These are phyloP conservation scores for Phytopythium ostracodes DNA, from an alignment of 352 stramenopile genomes.

Conservation along the genomic window DNA sequence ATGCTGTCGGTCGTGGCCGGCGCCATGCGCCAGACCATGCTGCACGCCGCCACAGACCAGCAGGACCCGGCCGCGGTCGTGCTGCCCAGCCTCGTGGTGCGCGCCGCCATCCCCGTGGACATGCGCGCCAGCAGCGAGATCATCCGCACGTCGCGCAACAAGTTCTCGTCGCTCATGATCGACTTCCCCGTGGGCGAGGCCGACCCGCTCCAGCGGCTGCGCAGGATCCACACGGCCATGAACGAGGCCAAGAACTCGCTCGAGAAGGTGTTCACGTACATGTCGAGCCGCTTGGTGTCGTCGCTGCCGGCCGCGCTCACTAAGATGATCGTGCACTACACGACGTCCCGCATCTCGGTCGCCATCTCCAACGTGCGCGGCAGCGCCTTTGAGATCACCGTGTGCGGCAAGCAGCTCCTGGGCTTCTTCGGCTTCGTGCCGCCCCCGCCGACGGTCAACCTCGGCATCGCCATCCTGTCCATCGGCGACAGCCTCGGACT, in stretches of 20 bases:
- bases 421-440: slow-evolving; percentile 75
- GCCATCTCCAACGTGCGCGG: slow-evolving; percentile 68
- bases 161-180: slow-evolving; percentile 74
- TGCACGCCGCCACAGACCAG: slow-evolving; percentile 20
- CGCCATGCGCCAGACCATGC: slow-evolving; percentile 68
- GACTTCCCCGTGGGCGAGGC: slow-evolving; percentile 62
- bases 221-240: slow-evolving; percentile 47
- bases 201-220: slow-evolving; percentile 46
- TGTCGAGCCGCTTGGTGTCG: slow-evolving; percentile 48
- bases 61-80: slow-evolving; percentile 16
- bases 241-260: slow-evolving; percentile 76
- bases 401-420: slow-evolving; percentile 51
- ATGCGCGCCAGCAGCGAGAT: slow-evolving; percentile 69
- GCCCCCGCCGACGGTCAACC: slow-evolving; percentile 73
- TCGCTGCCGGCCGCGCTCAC: slow-evolving; percentile 50
- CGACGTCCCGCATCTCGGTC: slow-evolving; percentile 52
- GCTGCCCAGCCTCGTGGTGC: slow-evolving; percentile 43
- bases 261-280: slow-evolving; percentile 77
- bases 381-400: slow-evolving; percentile 38
- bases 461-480: slow-evolving; percentile 70
- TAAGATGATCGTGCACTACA: slow-evolving; percentile 48
- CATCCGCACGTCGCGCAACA: slow-evolving; percentile 60
- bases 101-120: slow-evolving; percentile 72
- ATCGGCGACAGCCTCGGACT: slow-evolving; percentile 65
- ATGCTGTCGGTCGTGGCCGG: slow-evolving; percentile 77